Evolutionary conservation across 805 yeast genomes (phyloP).

Genomic region (Lachancea fermentati): DNA sequence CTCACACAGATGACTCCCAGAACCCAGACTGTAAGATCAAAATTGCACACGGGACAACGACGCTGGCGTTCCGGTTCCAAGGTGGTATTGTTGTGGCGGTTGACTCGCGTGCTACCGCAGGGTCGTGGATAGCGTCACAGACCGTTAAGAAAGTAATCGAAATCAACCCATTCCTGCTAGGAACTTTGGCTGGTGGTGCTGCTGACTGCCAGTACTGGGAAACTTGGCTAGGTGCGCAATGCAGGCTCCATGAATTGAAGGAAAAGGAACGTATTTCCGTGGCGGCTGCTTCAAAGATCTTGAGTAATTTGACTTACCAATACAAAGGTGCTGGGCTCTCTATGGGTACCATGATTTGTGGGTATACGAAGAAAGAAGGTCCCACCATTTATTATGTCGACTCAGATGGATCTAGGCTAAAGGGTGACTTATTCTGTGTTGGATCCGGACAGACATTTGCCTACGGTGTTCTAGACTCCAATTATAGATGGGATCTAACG

Average conservation of each 20-base stretch:
- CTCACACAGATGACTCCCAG: slow-evolving; percentile 93
- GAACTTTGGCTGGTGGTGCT: slow-evolving; percentile 99
- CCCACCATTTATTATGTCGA: slow-evolving; percentile 95
- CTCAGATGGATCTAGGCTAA: slow-evolving; percentile 91
- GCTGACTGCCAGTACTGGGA: slow-evolving; percentile 99
- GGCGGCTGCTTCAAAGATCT: slow-evolving; percentile 93
- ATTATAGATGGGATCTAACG: slow-evolving; percentile 83
- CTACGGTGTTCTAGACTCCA: slow-evolving; percentile 93
- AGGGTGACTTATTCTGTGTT: slow-evolving; percentile 93
- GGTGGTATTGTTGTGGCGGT: slow-evolving; percentile 96
- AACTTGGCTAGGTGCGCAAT: slow-evolving; percentile 96
- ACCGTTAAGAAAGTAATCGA: slow-evolving; percentile 96
- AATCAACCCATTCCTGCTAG: slow-evolving; percentile 89
- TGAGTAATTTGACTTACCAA: slow-evolving; percentile 82
- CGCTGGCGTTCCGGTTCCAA: slow-evolving; percentile 91
- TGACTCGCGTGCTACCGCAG: slow-evolving; percentile 97
- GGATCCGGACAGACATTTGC: slow-evolving; percentile 99
- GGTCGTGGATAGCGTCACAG: slow-evolving; percentile 96
- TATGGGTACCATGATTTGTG: slow-evolving; percentile 99
- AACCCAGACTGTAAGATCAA: slow-evolving; percentile 94
- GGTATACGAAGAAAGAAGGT: slow-evolving; percentile 90
- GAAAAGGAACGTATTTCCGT: slow-evolving; percentile 93
- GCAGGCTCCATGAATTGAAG: slow-evolving; percentile 89
- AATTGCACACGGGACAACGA: slow-evolving; percentile 98
- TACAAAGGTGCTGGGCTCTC: slow-evolving; percentile 98